Base-by-base conservation (phyloP, 495 filamentous ascomycete species). In the Lasiosphaeris hirsuta region DNA sequence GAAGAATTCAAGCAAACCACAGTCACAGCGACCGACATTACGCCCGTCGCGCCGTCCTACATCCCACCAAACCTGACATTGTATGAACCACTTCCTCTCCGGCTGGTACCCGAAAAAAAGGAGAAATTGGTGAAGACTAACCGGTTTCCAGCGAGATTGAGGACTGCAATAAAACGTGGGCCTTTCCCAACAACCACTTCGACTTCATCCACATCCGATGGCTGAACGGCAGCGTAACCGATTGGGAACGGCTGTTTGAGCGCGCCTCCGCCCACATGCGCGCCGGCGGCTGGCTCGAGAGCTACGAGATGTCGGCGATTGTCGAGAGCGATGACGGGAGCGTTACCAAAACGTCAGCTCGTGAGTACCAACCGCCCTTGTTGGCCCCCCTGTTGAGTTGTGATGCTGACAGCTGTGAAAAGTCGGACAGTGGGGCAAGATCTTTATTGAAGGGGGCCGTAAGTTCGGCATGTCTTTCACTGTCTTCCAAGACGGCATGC, bases 11-110 rank as follows among this genome's bases (percentile, higher is more conserved):
- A 82, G 0, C 14, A 66, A 11, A 71, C 78, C n/a, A 69, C 77
- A 13, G 75, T 88, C 10, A 68, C 84, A 42, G 86, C 85, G n/a
- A 84, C 84, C n/a, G 86, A 90, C 62, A 71, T 89, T 36, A 83
- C 79, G 4, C 76, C 80, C 0, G 84, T 82, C 50, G 81, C 84
- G 57, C 77, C 78, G 0, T 51, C 61, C 35, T 75, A 75, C 72
- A 75, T 77, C 8, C 78, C 78, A 2, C 73, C 75, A 7, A 81
- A 81, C 61, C 66, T 80, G 5, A 57, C 63, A 11, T 84, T 84
- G 23, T 30, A 30, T 30, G 23, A 30, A 2, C 23, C 23, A n/a
- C n/a, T n/a, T n/a, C 23, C 23, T 30, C 23, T 30, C 23, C 5
- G 5, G 23, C 23, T 30, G 5, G 23, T 30, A 5, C 5, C 23